Percentiles rank a stretch among this genome's conserved stretches.
These are phyloP conservation scores for Verticillium klebahnii DNA, from an alignment of 2,329 filamentous ascomycete genomes.

Conservation along the genomic window DNA sequence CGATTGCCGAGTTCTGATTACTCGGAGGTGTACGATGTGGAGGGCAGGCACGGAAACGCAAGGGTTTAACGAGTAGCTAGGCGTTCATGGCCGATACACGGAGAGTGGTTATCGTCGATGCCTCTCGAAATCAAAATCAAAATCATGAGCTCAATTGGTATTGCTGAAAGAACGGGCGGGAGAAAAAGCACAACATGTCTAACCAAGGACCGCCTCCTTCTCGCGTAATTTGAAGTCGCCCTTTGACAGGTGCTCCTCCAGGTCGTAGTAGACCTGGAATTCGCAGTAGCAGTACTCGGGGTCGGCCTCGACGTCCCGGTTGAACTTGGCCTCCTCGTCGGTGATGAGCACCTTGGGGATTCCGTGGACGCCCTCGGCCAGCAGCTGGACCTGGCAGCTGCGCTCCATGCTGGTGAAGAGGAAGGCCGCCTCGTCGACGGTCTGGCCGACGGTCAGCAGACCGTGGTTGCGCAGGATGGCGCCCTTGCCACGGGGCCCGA, in stretches of 20 bases:
- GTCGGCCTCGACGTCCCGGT: conserved; percentile 14
- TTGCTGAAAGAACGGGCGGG: background rate
- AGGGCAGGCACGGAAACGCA: no score
- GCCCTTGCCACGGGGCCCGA: conserved; percentile 54
- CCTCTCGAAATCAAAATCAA: background rate
- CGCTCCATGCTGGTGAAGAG: conserved; percentile 64
- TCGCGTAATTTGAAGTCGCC: background rate
- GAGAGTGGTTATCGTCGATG: background rate
- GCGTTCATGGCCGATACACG: no score
- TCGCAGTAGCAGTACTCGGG: conserved; percentile 15
- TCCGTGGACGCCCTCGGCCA: conserved; percentile 46
- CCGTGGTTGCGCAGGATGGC: conserved; percentile 68
- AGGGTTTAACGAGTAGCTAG: no score
- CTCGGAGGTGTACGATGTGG: background rate
- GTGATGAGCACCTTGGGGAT: conserved; percentile 31
- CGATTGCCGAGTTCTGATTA: conserved; percentile 16
- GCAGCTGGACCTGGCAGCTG: conserved; percentile 61
- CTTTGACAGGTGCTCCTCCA: conserved; percentile 9
- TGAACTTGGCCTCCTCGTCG: conserved; percentile 36
- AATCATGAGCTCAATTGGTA: background rate
- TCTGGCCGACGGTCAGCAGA: conserved; percentile 61
- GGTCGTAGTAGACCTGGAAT: conserved; percentile 14
- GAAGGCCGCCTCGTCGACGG: conserved; percentile 70
- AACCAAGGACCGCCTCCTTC: background rate
- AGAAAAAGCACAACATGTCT: background rate